Evolutionary conservation across 2,329 filamentous ascomycete species (phyloP).

Genomic region (Chrysosporium queenslandicum): DNA sequence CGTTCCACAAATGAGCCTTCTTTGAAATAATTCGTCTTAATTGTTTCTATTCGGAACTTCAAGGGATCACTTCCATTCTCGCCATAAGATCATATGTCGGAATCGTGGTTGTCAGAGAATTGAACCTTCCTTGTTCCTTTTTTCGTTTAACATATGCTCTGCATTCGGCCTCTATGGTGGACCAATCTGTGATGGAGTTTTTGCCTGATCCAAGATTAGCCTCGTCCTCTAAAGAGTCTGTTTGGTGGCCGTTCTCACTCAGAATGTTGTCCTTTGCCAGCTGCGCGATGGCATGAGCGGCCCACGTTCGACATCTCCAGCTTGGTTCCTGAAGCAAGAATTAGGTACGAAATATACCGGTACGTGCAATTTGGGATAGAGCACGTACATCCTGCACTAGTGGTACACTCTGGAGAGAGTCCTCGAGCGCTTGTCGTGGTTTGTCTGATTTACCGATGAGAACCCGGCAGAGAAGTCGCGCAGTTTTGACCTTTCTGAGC

Average conservation of each 20-base stretch:
- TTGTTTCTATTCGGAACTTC: not conserved
- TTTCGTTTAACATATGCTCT: slow-evolving; percentile 8
- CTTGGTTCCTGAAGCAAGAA: slow-evolving; percentile 18
- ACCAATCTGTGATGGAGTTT: slow-evolving; percentile 2
- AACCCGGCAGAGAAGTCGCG: slow-evolving; percentile 31
- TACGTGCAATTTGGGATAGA: slow-evolving; percentile 23
- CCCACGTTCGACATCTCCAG: slow-evolving; percentile 11
- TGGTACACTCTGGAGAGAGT: slow-evolving; percentile 26
- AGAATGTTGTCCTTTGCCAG: slow-evolving; percentile 7
- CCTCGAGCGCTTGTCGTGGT: slow-evolving; percentile 26
- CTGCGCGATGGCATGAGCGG: slow-evolving; percentile 5
- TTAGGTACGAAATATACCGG: slow-evolving; percentile 27
- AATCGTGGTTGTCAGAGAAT: not conserved
- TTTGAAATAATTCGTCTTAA: too few relatives aligned
- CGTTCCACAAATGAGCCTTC: too few relatives aligned
- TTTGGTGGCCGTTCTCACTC: not conserved
- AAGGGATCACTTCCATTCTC: slow-evolving; percentile 11
- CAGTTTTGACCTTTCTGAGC: slow-evolving; percentile 17
- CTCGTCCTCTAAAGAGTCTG: not conserved
- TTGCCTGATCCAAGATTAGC: not conserved
- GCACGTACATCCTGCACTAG: slow-evolving; percentile 29
- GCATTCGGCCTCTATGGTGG: slow-evolving; percentile 1
- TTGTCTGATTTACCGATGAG: slow-evolving; percentile 33
- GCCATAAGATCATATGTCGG: slow-evolving; percentile 11
- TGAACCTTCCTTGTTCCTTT: slow-evolving; percentile 2